Conservation (phyloP, 2,329 filamentous ascomycete species). For the Paradendryphiella salina region DNA sequence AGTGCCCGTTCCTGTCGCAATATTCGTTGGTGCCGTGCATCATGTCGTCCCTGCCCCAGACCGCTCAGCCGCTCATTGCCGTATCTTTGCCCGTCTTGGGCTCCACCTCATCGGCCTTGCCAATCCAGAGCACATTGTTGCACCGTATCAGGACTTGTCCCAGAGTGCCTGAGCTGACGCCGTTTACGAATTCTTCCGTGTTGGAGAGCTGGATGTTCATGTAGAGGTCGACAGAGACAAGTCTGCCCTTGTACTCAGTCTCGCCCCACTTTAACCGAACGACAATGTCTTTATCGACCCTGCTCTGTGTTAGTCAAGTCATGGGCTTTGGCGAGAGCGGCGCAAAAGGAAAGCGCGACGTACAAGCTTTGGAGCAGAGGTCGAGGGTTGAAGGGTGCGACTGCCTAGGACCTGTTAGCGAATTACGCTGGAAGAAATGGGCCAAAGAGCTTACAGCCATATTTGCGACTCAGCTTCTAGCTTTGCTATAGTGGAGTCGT, state of each 20-base stretch:
- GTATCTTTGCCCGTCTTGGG: constrained; percentile 49
- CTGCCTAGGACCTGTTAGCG: constrained; percentile 30
- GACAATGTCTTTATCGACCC: constrained; percentile 85
- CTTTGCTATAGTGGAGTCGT: background rate
- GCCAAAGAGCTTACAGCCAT: constrained; percentile 44
- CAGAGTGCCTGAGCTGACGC: constrained; percentile 79
- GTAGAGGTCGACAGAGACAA: constrained; percentile 94
- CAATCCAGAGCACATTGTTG: constrained; percentile 98
- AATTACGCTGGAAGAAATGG: background rate
- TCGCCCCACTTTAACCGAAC: constrained; percentile 98
- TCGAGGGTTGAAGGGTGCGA: constrained; percentile 93
- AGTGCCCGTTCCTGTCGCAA: background rate
- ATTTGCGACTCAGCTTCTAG: constrained; percentile 22
- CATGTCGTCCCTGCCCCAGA: background rate
- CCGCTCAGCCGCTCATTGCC: constrained; percentile 47
- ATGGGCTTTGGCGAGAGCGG: background rate
- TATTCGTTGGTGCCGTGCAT: constrained; percentile 1
- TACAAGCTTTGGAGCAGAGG: constrained; percentile 94
- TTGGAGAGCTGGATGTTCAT: constrained; percentile 96
- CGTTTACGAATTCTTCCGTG: constrained; percentile 89
- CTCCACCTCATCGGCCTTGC: constrained; percentile 55
- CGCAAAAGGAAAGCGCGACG: constrained; percentile 44
- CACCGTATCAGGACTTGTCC: constrained; percentile 95
- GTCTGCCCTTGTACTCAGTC: constrained; percentile 91
- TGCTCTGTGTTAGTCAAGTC: constrained; percentile 42